Evolutionary conservation across 371 early-diverging fungal species (phyloP).

Genomic region (Funneliformis caledonium): DNA sequence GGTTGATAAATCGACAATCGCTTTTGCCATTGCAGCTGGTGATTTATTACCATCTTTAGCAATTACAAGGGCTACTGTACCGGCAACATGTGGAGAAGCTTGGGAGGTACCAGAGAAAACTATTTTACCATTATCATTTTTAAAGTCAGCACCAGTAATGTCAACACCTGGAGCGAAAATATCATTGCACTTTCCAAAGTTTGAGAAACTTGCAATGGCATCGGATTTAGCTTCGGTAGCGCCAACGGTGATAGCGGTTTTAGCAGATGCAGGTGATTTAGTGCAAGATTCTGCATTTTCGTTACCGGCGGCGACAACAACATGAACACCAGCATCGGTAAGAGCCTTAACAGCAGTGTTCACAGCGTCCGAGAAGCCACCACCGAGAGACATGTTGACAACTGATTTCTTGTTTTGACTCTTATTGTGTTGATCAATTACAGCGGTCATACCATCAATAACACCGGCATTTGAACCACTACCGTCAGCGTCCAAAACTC

Average conservation of each 20-base stretch:
- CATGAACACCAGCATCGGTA: slow-evolving; percentile 56
- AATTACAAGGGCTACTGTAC: slow-evolving; percentile 27
- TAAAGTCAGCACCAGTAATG: slow-evolving; percentile 14
- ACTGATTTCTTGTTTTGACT: slow-evolving; percentile 36
- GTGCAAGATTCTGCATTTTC: slow-evolving; percentile 57
- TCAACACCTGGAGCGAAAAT: slow-evolving; percentile 77
- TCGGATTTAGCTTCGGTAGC: slow-evolving; percentile 59
- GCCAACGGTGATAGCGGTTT: slow-evolving; percentile 66
- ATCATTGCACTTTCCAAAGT: slow-evolving; percentile 76
- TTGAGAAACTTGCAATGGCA: slow-evolving; percentile 75
- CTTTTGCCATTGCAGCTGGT: background rate
- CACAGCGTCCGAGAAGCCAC: slow-evolving; percentile 82
- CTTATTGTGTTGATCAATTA: slow-evolving; percentile 42
- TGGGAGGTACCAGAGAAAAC: slow-evolving; percentile 74
- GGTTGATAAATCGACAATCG: background rate
- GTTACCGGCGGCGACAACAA: slow-evolving; percentile 74
- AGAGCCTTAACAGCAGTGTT: slow-evolving; percentile 78
- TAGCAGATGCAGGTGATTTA: slow-evolving; percentile 65
- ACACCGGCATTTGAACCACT: slow-evolving; percentile 48
- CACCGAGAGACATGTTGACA: slow-evolving; percentile 81
- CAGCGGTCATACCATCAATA: slow-evolving; percentile 50
- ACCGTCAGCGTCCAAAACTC: slow-evolving; percentile 56
- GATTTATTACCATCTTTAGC: background rate
- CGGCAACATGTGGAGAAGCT: slow-evolving; percentile 72
- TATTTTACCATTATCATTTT: background rate